Evolutionary conservation across 495 filamentous ascomycete genomes (phyloP), one percentile per base, ranked within the genome.

Genomic region (Hypomontagnella submonticulosa): DNA sequence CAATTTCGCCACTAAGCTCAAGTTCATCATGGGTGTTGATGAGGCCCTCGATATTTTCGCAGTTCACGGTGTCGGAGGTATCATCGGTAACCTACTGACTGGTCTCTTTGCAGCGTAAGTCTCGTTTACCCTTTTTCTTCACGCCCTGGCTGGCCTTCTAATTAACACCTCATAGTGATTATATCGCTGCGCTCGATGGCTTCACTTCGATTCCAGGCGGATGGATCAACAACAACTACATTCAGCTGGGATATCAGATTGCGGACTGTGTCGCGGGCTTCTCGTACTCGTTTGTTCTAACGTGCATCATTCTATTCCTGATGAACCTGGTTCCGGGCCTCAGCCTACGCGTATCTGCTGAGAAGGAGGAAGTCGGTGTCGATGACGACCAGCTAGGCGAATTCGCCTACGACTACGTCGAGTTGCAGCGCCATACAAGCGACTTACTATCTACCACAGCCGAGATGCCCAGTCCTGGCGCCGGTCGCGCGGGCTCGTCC

Each of bases 1-100:
- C 84, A 99, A 99, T 81, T 96, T 96, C 79, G 81, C 88, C 51
- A 99, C 95, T 64, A 99, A 99, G 85, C 79, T 93, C 62, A 94
- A 94, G 78, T 92, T 91, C 75, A 73, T 89, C 59, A 79, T 95
- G 41, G 80, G 80, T 8, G 83, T 91, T 50, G 91, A 95, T 63
- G 91, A 93, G 71, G 89, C 89, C 16, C 80, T 92, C 47, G 90
- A 92, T 72, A 90, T 92, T 73, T 93, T 92, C 61, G 89, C 90
- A 41, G 89, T 92, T 18, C 91, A 95, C 75, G 87, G 78, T 27
- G 79, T 95, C 47, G 91, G 91, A 38, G 91, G 91, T 53, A 75
- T 92, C 20, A 85, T 92, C 36, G 91, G 91, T 15, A 91, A 92
- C 71, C 76, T 93, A 18, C 76, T 90, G 33, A 93, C 91, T 6